A percentile compares a stretch with the other conserved stretches of the same genome.
These are phyloP conservation scores for Platanus orientalis DNA, from an alignment of 164 flowering plant genomes.

Conservation along the genomic window DNA sequence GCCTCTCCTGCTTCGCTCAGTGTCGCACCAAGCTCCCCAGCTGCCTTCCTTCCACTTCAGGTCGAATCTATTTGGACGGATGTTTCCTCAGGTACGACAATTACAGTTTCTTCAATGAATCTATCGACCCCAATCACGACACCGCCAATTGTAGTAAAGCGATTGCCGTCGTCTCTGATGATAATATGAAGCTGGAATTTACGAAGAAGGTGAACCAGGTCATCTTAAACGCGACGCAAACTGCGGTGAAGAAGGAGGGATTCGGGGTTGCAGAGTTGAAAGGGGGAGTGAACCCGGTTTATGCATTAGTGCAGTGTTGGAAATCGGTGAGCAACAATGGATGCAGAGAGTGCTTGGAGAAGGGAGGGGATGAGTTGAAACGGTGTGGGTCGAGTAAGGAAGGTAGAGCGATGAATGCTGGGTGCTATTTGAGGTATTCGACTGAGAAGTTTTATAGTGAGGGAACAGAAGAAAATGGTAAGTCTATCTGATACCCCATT, in stretches of 20 bases:
- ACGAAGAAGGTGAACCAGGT: constrained; percentile 15
- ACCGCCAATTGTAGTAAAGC: constrained; percentile 18
- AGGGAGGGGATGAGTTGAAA: constrained; percentile 30
- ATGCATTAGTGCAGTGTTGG: constrained; percentile 80
- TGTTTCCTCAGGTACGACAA: constrained; percentile 65
- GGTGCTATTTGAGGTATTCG: constrained; percentile 82
- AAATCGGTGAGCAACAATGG: constrained; percentile 32
- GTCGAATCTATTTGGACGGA: constrained; percentile 52
- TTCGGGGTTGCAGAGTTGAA: constrained; percentile 29
- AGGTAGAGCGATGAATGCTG: constrained; percentile 66
- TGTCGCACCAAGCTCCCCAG: constrained; percentile 50
- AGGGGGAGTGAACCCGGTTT: constrained; percentile 20
- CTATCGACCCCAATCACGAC: constrained; percentile 21
- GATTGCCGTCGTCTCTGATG: not conserved
- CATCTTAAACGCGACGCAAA: constrained; percentile 21
- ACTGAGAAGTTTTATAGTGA: constrained; percentile 42
- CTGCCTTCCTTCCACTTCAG: constrained; percentile 54
- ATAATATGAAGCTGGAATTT: constrained; percentile 11
- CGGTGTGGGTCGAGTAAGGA: constrained; percentile 41
- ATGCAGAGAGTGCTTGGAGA: constrained; percentile 56
- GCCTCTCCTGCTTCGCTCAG: constrained; percentile 67
- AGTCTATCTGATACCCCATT: constrained; percentile 1
- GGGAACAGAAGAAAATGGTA: not conserved
- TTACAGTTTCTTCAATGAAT: constrained; percentile 43
- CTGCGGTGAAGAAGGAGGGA: constrained; percentile 28